Evolutionary conservation across 163 green algal species (phyloP), one percentile per base, ranked within the genome.

Genomic region (Prototheca wickerhamii): DNA sequence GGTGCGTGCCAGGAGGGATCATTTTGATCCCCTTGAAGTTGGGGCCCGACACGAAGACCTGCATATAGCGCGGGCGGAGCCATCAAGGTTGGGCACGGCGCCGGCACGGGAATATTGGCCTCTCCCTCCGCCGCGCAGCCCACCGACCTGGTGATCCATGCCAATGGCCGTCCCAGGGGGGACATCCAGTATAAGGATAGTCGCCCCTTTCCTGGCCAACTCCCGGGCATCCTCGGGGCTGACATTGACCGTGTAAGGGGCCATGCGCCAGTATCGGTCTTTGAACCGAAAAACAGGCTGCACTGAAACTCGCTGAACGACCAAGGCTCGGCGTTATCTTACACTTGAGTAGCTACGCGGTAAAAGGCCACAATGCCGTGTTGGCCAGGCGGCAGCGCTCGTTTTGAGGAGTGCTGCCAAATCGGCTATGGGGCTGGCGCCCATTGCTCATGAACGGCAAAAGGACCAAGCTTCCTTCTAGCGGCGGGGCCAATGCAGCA

Each of bases 21-120:
- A 96, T 96, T 66, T 96, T 96, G 4, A 96, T 61, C 32, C 89
- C 89, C 28, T 75, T 81, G 70, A 96, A 96, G n/a, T 80, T 80
- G 18, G 80, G 79, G 0, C 89, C 89, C 31, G 73, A 71, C 6
- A 85, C 33, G 54, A 95, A 96, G 17, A 72, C 84, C 83, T 91
- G 73, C 65, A 61, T 5, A 17, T 7, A 53, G 20, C 26, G 43
- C 8, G 10, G 28, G 10, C 58, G 10, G 10, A 7, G 10, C 32
- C 8, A 40, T n/a, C 18, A 25, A n/a, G n/a, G n/a, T n/a, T n/a
- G n/a, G n/a, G n/a, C n/a, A n/a, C n/a, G n/a, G n/a, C n/a, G n/a
- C n/a, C n/a, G n/a, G n/a, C n/a, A 31, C 60, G 15, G 35, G 4
- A 10, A 21, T 4, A 23, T 7, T 7, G 3, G 20, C 58, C 23